These are phyloP conservation scores for Saccharomycopsis hybrid DNA, from an alignment of 1,139 yeast species.

Conservation along the genomic window DNA sequence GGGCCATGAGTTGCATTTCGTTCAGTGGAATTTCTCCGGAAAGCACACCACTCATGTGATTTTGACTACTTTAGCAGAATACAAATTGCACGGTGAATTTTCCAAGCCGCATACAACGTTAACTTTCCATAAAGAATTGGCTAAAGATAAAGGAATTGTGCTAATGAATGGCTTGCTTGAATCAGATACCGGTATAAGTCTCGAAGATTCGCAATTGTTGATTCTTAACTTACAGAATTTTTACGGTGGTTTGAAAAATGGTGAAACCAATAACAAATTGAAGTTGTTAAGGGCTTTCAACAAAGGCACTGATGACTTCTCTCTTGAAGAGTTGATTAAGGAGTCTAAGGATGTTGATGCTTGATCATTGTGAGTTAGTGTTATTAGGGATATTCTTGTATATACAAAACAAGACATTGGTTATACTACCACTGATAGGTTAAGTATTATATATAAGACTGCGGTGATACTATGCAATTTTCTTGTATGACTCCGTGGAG, in stretches of 20 bases:
- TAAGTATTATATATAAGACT: too few species aligned
- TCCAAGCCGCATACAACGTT: conserved; percentile 95
- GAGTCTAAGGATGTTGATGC: conserved; percentile 38
- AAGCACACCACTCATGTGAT: conserved; percentile 81
- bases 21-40: conserved; percentile 92
- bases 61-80: conserved; percentile 89
- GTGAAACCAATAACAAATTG: too few species aligned
- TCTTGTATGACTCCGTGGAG: too few species aligned
- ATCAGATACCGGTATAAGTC: conserved; percentile 53
- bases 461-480: too few species aligned
- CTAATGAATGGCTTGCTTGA: conserved; percentile 88
- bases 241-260: conserved; percentile 66
- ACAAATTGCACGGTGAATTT: conserved; percentile 81
- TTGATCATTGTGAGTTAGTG: too few species aligned
- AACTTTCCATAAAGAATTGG: conserved; percentile 78
- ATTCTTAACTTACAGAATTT: conserved; percentile 81
- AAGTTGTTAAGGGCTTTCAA: conserved; percentile 63
- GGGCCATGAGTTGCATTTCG: conserved; percentile 78
- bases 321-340: conserved; percentile 56
- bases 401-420: too few species aligned
- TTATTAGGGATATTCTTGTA: too few species aligned
- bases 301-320: conserved; percentile 55
- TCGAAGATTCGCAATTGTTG: conserved; percentile 69
- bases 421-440: too few species aligned
- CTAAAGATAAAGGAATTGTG: conserved; percentile 54